Base-by-base conservation (phyloP, 2,329 filamentous ascomycete genomes). In the Sclerotinia sclerotiorum region DNA sequence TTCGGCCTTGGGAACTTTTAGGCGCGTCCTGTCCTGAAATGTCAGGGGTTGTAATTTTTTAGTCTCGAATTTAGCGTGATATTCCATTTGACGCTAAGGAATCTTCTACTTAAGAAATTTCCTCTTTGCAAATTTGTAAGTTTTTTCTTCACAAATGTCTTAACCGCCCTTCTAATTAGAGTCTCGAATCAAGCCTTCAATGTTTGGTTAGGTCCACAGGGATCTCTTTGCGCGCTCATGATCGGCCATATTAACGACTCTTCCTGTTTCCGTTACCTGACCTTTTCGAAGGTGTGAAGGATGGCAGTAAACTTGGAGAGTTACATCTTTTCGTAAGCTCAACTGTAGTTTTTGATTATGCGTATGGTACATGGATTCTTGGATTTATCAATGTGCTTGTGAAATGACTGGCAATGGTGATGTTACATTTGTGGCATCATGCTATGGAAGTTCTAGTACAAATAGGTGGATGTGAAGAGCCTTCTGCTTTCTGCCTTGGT, bases 101-200 rank as follows among this genome's bases (percentile, higher is more conserved):
- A 57, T 69, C 61, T 69, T 68, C 63, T 29, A 55, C 32, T 58
- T 68, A 67, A 68, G 29, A 63, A 57, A 70, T 27, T 60, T 68
- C 67, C 27, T 67, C 29, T n/a, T 11, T 35, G 27, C 52, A 49
- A 60, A 6, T 60, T 58, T 21, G 1, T 21, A 66, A 27, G 55
- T 68, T 70, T 70, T 71, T 71, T 61, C 27, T 52, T 61, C 69
- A 67, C 85, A 84, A 94, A 92, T 92, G 89, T 92, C 88, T 66
- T 66, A 60, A 87, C 84, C 79, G 88, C 90, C 93, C 90, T 91
- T 90, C 88, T 91, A 92, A 91, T 94, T 98, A 98, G 95, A 99
- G 95, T 99, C 95, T 96, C 94, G 94, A 91, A 91, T 88, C 88
- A 91, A 88, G 91, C 88, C 80, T 79, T 94, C 92, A 92, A 86